Evolutionary conservation across 176 grass and related monocot species (phyloP).

Genomic region (Typha latifolia): DNA sequence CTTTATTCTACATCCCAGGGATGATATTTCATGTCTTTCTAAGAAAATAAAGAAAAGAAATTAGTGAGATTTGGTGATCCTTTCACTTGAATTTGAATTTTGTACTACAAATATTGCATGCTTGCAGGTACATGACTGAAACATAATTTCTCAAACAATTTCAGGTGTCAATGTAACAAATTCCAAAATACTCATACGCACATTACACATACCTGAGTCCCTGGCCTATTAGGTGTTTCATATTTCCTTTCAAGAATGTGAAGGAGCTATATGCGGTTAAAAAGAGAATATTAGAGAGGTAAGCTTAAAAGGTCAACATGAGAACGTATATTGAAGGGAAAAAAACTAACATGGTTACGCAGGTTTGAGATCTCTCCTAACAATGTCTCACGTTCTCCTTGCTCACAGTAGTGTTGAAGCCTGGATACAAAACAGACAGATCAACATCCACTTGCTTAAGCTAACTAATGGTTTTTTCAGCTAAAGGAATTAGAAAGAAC

Average conservation of each 20-base stretch:
- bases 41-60: background rate
- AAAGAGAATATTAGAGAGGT: conserved; percentile 11
- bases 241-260: conserved; percentile 55
- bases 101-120: background rate
- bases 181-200: background rate
- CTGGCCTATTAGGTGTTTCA: conserved; percentile 14
- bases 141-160: background rate
- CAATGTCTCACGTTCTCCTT: conserved; percentile 60
- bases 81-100: background rate
- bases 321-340: conserved; percentile 14
- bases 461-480: too few relatives aligned
- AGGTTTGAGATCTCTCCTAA: conserved; percentile 63
- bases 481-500: background rate
- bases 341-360: conserved; percentile 54
- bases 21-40: background rate
- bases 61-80: background rate
- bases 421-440: conserved; percentile 31
- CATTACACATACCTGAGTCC: conserved; percentile 27
- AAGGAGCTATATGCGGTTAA: conserved; percentile 41
- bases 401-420: conserved; percentile 48
- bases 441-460: conserved; percentile 6
- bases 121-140: background rate
- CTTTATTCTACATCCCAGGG: background rate
- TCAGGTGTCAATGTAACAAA: background rate
- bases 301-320: conserved; percentile 3